Evolutionary conservation across 148 eudicot genomes (phyloP).

Genomic region (Diospyros lotus): DNA sequence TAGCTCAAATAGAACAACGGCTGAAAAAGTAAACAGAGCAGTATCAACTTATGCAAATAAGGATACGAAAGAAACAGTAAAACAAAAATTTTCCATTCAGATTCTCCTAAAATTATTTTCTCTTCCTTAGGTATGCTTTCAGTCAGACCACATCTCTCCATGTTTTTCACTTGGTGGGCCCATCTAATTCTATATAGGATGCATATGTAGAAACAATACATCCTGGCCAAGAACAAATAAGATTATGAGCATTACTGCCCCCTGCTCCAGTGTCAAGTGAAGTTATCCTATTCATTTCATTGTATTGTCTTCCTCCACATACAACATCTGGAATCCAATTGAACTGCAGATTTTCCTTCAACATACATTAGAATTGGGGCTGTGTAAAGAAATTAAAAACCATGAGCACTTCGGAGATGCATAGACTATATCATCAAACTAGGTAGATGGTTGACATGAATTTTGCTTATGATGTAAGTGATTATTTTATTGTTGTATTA

Average conservation of each 20-base stretch:
- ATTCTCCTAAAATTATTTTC: neutral
- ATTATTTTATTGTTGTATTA: neutral
- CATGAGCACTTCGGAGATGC: neutral
- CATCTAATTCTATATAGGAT: neutral
- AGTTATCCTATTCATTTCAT: slow-evolving; percentile 5
- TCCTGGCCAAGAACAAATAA: neutral
- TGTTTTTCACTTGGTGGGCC: no score
- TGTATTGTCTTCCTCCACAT: neutral
- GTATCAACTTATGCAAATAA: neutral
- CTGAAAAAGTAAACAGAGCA: neutral
- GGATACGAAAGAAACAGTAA: neutral
- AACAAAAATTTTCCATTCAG: neutral
- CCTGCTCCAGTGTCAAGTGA: neutral
- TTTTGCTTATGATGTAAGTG: neutral
- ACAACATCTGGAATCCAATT: neutral
- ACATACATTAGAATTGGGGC: slow-evolving; percentile 1
- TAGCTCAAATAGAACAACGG: neutral
- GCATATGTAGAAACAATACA: neutral
- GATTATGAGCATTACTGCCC: neutral
- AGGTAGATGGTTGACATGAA: neutral
- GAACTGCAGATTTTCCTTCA: neutral
- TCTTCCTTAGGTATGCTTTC: neutral
- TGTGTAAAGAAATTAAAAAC: neutral
- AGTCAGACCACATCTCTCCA: neutral
- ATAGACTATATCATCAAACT: neutral